phyloP scores from a whole-genome alignment of 202 grass and related monocot genomes.

The Carex arenaria region DNA sequence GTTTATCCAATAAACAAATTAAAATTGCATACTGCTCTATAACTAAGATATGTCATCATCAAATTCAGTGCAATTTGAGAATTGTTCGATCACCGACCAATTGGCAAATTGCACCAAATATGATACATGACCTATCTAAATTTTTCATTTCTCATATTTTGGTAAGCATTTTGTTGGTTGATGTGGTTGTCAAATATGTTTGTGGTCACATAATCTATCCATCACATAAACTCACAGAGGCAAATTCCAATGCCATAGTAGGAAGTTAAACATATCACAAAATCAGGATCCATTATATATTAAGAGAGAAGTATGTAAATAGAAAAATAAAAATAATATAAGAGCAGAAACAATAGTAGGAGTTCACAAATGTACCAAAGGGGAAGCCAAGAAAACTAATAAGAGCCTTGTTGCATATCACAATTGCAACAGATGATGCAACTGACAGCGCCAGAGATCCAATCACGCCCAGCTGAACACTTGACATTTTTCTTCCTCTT shows the following conservation, averaged over 20 bases:
- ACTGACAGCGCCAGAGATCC: conserved; percentile 82
- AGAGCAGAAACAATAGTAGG: not conserved
- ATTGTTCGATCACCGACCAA: not conserved
- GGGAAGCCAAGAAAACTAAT: conserved; percentile 84
- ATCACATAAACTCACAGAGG: not conserved
- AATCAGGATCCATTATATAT: not conserved
- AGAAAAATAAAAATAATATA: not conserved
- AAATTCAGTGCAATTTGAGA: not conserved
- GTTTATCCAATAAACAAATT: not conserved
- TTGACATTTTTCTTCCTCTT: conserved; percentile 48
- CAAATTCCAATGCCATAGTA: not conserved
- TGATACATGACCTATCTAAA: not conserved
- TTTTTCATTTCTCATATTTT: not conserved
- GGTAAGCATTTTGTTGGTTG: not conserved
- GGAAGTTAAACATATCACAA: not conserved
- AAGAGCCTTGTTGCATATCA: conserved; percentile 97
- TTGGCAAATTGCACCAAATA: not conserved
- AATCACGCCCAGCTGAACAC: conserved; percentile 65
- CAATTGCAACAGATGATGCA: conserved; percentile 82
- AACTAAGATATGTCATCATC: not conserved
- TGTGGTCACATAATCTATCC: not conserved
- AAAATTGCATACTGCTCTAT: not conserved
- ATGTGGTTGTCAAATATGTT: not conserved
- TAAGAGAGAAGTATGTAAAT: conserved; percentile 1
- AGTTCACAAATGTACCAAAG: conserved; percentile 43